These are phyloP conservation scores for Escallonia rubra DNA, from an alignment of 129 eudicot genomes.

Conservation along the genomic window DNA sequence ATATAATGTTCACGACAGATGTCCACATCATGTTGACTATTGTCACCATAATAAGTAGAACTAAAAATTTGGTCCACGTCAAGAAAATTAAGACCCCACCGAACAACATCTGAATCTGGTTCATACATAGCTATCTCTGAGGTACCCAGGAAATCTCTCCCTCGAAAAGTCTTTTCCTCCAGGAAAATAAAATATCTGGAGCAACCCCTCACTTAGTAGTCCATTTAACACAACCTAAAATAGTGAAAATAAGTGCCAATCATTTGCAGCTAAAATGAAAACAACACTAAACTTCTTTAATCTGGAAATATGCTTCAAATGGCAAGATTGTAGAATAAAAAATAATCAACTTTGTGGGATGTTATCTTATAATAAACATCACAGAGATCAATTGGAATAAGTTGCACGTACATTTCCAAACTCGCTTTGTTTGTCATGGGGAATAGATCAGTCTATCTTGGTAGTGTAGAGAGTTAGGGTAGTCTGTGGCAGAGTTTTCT, in stretches of 20 bases:
- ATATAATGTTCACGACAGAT: conserved; percentile 51
- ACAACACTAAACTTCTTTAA: background rate
- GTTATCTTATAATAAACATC: too few relatives aligned
- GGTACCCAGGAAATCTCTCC: background rate
- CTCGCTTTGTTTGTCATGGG: too few relatives aligned
- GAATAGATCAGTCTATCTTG: too few relatives aligned
- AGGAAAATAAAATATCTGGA: too few relatives aligned
- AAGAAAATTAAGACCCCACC: conserved; percentile 61
- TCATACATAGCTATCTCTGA: conserved; percentile 37
- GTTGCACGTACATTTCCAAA: too few relatives aligned
- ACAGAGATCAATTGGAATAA: too few relatives aligned
- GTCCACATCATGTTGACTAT: conserved; percentile 51
- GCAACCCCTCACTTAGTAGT: background rate
- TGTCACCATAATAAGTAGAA: conserved; percentile 58
- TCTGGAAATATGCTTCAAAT: background rate
- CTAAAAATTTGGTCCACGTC: conserved; percentile 60
- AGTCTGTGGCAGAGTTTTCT: too few relatives aligned
- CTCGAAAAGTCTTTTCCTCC: too few relatives aligned
- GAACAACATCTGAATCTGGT: conserved; percentile 62
- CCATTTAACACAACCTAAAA: background rate
- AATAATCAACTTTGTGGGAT: too few relatives aligned
- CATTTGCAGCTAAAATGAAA: background rate
- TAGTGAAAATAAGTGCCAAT: background rate
- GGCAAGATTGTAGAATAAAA: background rate
- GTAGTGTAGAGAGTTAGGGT: too few relatives aligned